Conservation (phyloP, 139 green algal species). For the Chlorella sp. region DNA sequence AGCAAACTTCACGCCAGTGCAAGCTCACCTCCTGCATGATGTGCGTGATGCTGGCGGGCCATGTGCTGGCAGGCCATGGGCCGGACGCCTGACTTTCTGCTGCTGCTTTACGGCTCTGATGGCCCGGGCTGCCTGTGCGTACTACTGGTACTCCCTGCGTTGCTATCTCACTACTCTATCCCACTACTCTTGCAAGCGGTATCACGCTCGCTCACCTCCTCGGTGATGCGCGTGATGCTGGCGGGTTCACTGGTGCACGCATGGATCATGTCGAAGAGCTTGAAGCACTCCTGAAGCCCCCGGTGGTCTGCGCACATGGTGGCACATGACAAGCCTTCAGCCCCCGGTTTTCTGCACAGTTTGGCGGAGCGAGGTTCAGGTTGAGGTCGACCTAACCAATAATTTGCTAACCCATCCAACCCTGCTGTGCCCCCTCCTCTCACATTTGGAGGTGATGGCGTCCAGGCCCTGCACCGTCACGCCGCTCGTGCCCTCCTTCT, state of each 20-base stretch:
- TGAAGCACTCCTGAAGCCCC: conserved; percentile 60
- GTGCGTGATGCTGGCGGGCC: no score
- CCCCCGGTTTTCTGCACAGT: neutral
- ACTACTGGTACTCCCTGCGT: no score
- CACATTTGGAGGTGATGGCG: conserved; percentile 26
- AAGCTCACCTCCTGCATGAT: no score
- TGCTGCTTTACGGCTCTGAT: no score
- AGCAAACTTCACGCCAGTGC: no score
- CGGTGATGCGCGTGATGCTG: conserved; percentile 58
- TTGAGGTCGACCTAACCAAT: neutral
- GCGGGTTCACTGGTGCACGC: conserved; percentile 55
- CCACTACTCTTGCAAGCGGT: neutral
- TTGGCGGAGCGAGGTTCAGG: neutral
- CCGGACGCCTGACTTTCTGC: no score
- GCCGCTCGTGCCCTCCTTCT: conserved; percentile 9
- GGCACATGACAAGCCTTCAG: neutral
- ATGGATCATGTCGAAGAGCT: conserved; percentile 78
- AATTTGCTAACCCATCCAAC: neutral
- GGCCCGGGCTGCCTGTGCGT: no score
- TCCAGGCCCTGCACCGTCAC: conserved; percentile 26
- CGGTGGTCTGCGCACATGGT: neutral
- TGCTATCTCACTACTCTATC: no score
- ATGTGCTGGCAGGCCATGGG: no score
- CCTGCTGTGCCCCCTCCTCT: neutral
- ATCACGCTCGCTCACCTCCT: conserved; percentile 33